Evolutionary conservation across 768 basidiomycete genomes (phyloP), one percentile per base, ranked within the genome.

Genomic region (Multifurca ochricompacta): DNA sequence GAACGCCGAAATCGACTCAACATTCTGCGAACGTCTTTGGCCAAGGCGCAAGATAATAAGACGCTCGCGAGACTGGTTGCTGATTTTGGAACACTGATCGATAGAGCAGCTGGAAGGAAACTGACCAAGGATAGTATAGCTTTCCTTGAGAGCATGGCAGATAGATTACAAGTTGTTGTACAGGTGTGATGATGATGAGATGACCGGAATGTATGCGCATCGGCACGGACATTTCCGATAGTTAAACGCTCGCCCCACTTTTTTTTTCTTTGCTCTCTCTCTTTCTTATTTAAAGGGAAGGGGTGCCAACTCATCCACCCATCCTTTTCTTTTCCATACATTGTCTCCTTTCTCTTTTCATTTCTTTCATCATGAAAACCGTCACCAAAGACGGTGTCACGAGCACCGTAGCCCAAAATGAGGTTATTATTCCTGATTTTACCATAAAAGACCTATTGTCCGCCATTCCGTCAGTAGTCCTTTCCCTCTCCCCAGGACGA

Each of bases 361-460:
- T 32, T 31, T 36, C 4, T 31, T 36, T 4, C 46, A 9, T 43
- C 46, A 62, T 59, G 57, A 64, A 62, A 36, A 59, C 63, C 3
- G 53, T 51, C 48, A 48, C 53, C 16, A 48, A 54, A 31, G 52
- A 51, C 30, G 54, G 54, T 25, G 56, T 55, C 32, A 60, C 60
- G 30, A 49, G 36, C 46, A 59, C 53, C 51, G 64, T 76, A 44
- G 74, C 83, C 56, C 87, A 87, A 70, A 76, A 72, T 39, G 74
- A 77, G 44, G 78, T 80, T 56, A 64, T 77, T 25, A 87, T 95
- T 59, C 92, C 92, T 19, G 85, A 91, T 74, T 78, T 91, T 58
- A 77, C 87, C 35, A 78, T 94, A 69, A 96, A 94, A 74, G 87
- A 96, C 64, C 67, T 95, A 62, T 77, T 94, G 48, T 78, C 78